These are phyloP conservation scores for Hirsutella rhossiliensis DNA, from an alignment of 2,329 filamentous ascomycete genomes.

Conservation along the genomic window DNA sequence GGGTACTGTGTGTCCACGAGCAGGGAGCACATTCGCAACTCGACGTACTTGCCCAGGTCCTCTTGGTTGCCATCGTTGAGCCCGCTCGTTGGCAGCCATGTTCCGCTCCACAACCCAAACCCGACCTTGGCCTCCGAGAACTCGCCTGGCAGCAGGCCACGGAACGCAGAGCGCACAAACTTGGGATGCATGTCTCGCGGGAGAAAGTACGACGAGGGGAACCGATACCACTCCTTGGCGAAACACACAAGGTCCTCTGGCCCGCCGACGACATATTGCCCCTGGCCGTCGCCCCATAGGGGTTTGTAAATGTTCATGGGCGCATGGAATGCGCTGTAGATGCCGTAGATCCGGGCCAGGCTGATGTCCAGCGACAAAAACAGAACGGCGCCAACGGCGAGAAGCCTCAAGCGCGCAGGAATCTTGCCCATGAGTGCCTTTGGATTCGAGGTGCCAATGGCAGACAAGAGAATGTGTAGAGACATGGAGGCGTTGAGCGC, in stretches of 20 bases:
- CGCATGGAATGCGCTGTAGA: constrained; percentile 73
- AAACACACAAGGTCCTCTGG: constrained; percentile 68
- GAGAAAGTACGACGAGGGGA: constrained; percentile 85
- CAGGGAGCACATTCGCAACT: constrained; percentile 66
- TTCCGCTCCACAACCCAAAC: constrained; percentile 68
- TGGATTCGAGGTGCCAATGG: constrained; percentile 59
- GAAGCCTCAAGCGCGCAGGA: constrained; percentile 62
- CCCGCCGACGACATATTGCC: constrained; percentile 34
- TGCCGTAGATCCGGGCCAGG: constrained; percentile 60
- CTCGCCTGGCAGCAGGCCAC: constrained; percentile 77
- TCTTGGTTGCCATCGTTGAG: constrained; percentile 91
- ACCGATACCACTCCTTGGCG: constrained; percentile 97
- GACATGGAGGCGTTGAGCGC: constrained; percentile 79
- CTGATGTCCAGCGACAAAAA: constrained; percentile 54
- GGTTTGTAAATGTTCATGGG: constrained; percentile 61
- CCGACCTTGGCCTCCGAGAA: constrained; percentile 64
- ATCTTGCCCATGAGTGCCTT: constrained; percentile 58
- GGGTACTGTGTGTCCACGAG: constrained; percentile 80
- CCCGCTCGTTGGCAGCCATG: constrained; percentile 67
- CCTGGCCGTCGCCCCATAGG: constrained; percentile 42
- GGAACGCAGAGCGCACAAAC: constrained; percentile 84
- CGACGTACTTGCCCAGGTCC: constrained; percentile 75
- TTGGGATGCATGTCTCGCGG: constrained; percentile 75
- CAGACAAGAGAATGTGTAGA: constrained; percentile 66
- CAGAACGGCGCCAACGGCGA: constrained; percentile 46